These are phyloP conservation scores for Candolleomyces aberdarensis DNA, from an alignment of 768 basidiomycete species.

Conservation along the genomic window DNA sequence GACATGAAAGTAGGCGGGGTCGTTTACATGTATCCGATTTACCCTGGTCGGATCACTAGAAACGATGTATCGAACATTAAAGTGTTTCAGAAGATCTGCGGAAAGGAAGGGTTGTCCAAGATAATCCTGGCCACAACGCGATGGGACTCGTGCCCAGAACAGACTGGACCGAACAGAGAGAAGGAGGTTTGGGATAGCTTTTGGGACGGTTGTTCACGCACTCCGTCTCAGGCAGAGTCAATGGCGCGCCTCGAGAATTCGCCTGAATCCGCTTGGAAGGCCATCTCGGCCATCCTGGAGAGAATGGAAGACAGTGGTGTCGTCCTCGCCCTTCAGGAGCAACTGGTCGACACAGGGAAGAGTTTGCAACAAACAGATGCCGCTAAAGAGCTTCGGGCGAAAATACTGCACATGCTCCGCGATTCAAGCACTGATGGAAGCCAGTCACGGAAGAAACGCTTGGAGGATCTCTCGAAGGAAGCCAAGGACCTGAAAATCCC, in stretches of 20 bases:
- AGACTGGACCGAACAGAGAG: neutral
- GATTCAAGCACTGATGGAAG: neutral
- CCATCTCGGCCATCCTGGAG: neutral
- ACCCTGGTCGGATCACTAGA: constrained; percentile 1
- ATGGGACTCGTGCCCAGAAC: neutral
- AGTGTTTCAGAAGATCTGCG: constrained; percentile 6
- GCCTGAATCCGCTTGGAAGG: neutral
- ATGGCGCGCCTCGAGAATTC: neutral
- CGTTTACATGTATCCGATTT: constrained; percentile 5
- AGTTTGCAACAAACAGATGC: neutral
- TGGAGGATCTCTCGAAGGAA: neutral
- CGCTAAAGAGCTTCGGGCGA: neutral
- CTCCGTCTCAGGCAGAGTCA: neutral
- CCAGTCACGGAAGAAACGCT: neutral
- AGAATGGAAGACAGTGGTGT: neutral
- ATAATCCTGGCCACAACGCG: constrained; percentile 3
- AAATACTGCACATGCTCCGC: neutral
- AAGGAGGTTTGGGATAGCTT: neutral
- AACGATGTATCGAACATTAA: neutral
- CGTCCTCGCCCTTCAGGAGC: neutral
- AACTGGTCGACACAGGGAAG: neutral
- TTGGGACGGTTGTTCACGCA: neutral
- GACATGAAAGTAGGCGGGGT: neutral
- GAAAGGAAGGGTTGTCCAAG: neutral
- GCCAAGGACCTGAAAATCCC: neutral